Evolutionary conservation across 73 alveolate species (phyloP).

Genomic region (Loxodes magnus): DNA sequence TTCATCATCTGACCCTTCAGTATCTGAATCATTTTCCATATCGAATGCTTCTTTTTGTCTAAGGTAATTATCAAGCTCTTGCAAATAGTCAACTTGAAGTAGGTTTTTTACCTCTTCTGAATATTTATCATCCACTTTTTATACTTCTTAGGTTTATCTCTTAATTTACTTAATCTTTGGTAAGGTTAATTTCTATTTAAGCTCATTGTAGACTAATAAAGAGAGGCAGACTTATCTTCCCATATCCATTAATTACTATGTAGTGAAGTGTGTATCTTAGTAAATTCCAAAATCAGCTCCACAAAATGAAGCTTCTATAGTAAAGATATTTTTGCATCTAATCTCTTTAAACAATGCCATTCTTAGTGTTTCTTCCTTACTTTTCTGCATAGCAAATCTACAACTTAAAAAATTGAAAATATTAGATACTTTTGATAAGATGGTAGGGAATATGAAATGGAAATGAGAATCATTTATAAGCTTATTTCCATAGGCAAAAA

Average conservation of each 20-base stretch:
- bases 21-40: conserved; percentile 15
- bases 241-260: conserved; percentile 22
- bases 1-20: conserved; percentile 7
- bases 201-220: conserved; percentile 15
- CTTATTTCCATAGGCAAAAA: conserved; percentile 58
- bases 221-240: conserved; percentile 34
- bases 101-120: not conserved
- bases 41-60: conserved; percentile 4
- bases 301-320: conserved; percentile 51
- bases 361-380: conserved; percentile 73
- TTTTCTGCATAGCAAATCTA: conserved; percentile 67
- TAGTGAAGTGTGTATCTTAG: conserved; percentile 32
- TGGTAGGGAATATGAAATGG: conserved; percentile 56
- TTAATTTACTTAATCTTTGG: not conserved
- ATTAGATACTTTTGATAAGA: conserved; percentile 59
- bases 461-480: conserved; percentile 43
- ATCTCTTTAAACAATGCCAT: conserved; percentile 62
- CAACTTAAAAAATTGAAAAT: conserved; percentile 52
- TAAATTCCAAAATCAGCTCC: conserved; percentile 33
- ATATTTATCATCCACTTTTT: conserved; percentile 12
- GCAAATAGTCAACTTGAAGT: conserved; percentile 16
- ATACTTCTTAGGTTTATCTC: conserved; percentile 5
- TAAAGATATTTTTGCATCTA: conserved; percentile 25
- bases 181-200: conserved; percentile 5
- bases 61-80: no score